These are phyloP conservation scores for Aspergillus terreus DNA, from an alignment of 2,329 filamentous ascomycete genomes.

Conservation along the genomic window DNA sequence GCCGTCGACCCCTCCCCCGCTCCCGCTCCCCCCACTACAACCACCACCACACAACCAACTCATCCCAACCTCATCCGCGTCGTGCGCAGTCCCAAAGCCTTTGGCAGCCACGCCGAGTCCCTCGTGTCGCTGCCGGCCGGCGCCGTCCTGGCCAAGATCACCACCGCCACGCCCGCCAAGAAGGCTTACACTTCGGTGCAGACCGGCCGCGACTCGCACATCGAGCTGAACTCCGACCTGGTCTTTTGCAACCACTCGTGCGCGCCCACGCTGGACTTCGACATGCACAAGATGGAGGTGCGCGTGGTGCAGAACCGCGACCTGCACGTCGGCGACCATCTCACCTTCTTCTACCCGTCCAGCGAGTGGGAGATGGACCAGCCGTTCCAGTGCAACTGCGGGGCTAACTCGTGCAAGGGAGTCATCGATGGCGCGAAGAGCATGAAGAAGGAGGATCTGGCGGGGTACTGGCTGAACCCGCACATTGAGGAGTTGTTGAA, in stretches of 20 bases:
- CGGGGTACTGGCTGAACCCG: conserved; percentile 41
- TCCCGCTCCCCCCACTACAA: conserved; percentile 14
- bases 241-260: conserved; percentile 58
- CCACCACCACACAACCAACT: conserved; percentile 16
- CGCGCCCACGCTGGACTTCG: conserved; percentile 51
- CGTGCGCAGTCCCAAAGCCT: conserved; percentile 30
- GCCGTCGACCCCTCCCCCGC: conserved; percentile 17
- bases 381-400: conserved; percentile 44
- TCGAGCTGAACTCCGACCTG: conserved; percentile 56
- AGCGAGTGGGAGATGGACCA: conserved; percentile 50
- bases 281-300: conserved; percentile 44
- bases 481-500: conserved; percentile 35
- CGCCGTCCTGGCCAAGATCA: conserved; percentile 48
- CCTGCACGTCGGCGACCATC: conserved; percentile 37
- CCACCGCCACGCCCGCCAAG: conserved; percentile 40
- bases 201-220: conserved; percentile 46
- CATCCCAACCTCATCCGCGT: conserved; percentile 27
- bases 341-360: conserved; percentile 50
- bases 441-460: conserved; percentile 30
- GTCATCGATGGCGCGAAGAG: conserved; percentile 39
- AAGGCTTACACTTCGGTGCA: conserved; percentile 54
- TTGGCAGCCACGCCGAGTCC: conserved; percentile 42
- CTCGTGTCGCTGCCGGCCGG: conserved; percentile 49
- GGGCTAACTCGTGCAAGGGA: conserved; percentile 35
- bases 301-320: conserved; percentile 37